Evolutionary conservation across 129 eudicot species (phyloP).

Genomic region (carrot (Daucus carota)): DNA sequence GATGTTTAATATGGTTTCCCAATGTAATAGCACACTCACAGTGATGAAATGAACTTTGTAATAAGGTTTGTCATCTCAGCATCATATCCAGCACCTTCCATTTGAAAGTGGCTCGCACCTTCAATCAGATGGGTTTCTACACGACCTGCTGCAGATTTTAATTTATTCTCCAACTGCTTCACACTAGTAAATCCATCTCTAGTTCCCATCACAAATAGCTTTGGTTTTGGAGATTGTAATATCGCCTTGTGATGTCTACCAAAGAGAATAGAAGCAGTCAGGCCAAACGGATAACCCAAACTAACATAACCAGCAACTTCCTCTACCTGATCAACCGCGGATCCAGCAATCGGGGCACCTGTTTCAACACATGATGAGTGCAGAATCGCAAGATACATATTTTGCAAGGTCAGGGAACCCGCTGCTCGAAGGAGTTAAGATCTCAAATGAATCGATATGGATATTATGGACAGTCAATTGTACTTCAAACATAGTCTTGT

Average conservation of each 20-base stretch:
- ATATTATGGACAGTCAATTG: neutral
- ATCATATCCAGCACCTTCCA: slow-evolving; percentile 72
- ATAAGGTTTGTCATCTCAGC: slow-evolving; percentile 58
- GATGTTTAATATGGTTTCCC: neutral
- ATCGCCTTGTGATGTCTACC: slow-evolving; percentile 76
- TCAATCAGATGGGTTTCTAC: slow-evolving; percentile 65
- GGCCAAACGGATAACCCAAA: slow-evolving; percentile 82
- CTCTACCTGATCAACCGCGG: slow-evolving; percentile 69
- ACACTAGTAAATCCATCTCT: slow-evolving; percentile 90
- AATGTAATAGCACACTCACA: slow-evolving; percentile 15
- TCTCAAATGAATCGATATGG: neutral
- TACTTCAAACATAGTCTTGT: neutral
- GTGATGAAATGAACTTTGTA: slow-evolving; percentile 38
- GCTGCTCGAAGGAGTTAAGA: neutral
- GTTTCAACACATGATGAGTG: slow-evolving; percentile 8
- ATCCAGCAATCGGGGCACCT: slow-evolving; percentile 94
- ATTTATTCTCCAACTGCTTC: slow-evolving; percentile 66
- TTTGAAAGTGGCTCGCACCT: slow-evolving; percentile 72
- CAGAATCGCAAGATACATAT: neutral
- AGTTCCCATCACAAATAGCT: slow-evolving; percentile 90
- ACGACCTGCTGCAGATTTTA: slow-evolving; percentile 61
- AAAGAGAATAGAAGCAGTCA: slow-evolving; percentile 66
- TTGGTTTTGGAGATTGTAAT: slow-evolving; percentile 61
- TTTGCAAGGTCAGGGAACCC: neutral
- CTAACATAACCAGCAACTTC: slow-evolving; percentile 75